phyloP scores from a whole-genome alignment of 2,329 filamentous ascomycete genomes.

The Sporothrix luriei region DNA sequence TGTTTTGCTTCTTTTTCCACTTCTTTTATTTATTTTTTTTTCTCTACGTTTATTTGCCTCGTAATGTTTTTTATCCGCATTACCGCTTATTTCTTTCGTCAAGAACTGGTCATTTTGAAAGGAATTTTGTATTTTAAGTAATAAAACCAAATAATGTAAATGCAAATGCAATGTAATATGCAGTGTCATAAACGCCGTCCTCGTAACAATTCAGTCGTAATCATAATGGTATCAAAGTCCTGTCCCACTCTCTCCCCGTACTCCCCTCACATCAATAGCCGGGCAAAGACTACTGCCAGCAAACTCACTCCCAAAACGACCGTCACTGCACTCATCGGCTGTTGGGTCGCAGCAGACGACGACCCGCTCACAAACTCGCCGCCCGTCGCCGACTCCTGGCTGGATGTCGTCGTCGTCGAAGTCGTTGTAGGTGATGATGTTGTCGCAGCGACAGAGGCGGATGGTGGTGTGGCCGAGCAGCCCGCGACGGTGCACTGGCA shows the following conservation, averaged over 20 bases:
- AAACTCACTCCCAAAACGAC: constrained; percentile 18
- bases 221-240: constrained; percentile 14
- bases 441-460: background rate
- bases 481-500: background rate
- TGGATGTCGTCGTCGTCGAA: background rate
- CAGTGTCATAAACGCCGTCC: background rate
- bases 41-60: background rate
- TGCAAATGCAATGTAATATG: too few relatives aligned
- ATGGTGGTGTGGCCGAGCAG: background rate
- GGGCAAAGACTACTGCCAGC: constrained; percentile 31
- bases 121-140: too few relatives aligned
- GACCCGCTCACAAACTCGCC: background rate
- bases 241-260: background rate
- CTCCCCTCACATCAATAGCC: constrained; percentile 28
- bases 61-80: too few relatives aligned
- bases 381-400: background rate
- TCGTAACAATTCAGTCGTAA: background rate
- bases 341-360: background rate
- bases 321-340: background rate
- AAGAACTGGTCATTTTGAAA: too few relatives aligned
- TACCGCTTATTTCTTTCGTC: background rate
- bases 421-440: background rate
- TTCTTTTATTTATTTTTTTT: constrained; percentile 2
- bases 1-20: background rate
- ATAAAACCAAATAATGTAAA: too few relatives aligned